phyloP scores from a whole-genome alignment of 768 basidiomycete species.

The Gymnopilus junonius region DNA sequence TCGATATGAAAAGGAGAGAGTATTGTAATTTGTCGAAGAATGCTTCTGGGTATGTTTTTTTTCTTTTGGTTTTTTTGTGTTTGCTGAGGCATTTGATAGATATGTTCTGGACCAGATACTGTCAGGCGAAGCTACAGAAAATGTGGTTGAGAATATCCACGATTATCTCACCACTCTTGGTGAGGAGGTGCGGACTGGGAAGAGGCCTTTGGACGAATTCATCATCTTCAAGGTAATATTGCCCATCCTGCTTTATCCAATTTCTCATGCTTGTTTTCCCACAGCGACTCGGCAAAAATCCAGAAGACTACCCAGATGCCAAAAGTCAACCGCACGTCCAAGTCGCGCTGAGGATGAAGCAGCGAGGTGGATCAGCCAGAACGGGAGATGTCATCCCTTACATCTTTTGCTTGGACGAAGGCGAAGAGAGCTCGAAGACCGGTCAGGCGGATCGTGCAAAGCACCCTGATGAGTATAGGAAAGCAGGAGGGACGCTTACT shows the following conservation, averaged over 20 bases:
- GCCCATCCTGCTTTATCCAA: neutral
- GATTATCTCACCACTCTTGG: slow-evolving; percentile 83
- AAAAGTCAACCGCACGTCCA: slow-evolving; percentile 97
- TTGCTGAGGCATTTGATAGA: slow-evolving; percentile 43
- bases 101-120: slow-evolving; percentile 90
- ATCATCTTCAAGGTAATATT: slow-evolving; percentile 86
- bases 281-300: slow-evolving; percentile 94
- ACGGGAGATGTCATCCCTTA: slow-evolving; percentile 96
- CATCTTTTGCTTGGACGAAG: slow-evolving; percentile 84
- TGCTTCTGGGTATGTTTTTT: slow-evolving; percentile 78
- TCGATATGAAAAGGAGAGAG: slow-evolving; percentile 99
- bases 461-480: slow-evolving; percentile 91
- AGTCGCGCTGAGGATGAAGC: slow-evolving; percentile 90
- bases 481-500: slow-evolving; percentile 63
- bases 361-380: slow-evolving; percentile 77
- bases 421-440: slow-evolving; percentile 69
- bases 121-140: slow-evolving; percentile 89
- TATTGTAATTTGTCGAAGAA: slow-evolving; percentile 91
- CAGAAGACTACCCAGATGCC: slow-evolving; percentile 95
- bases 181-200: slow-evolving; percentile 78
- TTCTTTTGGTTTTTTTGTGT: neutral
- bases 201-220: slow-evolving; percentile 88
- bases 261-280: neutral
- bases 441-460: slow-evolving; percentile 89
- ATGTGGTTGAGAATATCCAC: slow-evolving; percentile 89